Evolutionary conservation across 768 basidiomycete genomes (phyloP), one percentile per base, ranked within the genome.

Genomic region (Clitopilus passeckerianus): DNA sequence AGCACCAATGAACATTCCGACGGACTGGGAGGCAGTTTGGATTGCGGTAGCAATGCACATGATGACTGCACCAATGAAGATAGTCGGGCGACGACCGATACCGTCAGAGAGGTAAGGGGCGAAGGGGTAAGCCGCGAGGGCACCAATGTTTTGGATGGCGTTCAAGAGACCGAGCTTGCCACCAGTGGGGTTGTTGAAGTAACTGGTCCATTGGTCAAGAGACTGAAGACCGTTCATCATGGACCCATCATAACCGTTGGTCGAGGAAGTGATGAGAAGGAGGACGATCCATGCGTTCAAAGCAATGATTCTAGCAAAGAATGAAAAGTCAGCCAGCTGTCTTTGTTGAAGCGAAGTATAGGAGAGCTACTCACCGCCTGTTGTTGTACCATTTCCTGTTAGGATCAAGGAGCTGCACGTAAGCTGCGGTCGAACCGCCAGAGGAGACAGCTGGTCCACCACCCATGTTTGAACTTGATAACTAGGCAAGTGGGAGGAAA

Each of bases 171-270:
- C 87, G 30, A 90, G 78, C 64, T 73, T 84, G 34, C 80, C 75
- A 44, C 82, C 80, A 16, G 75, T 71, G 14, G 90, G 90, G 57
- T 75, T n/a, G 58, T 76, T 61, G 70, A 92, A 91, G 66, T 83
- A 87, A 7, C 61, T 52, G 53, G 76, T 70, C 90, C 90, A 92
- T 63, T 86, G 82, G 16, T 66, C 57, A 60, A 91, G 75, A 52
- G 82, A 81, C 71, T 92, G 90, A 43, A 92, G 76, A 69, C 86
- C 87, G 71, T 91, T 90, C 88, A 90, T 88, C 83, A 90, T 84
- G 69, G 83, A 85, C 60, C 87, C 86, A 66, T 90, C 89, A 67
- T 86, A 90, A 56, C 89, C 89, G 68, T 85, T 88, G 53, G 85
- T 88, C 14, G 86, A 87, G 23, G 88, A 89, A 10, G 88, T 90